phyloP scores from a whole-genome alignment of 352 stramenopile genomes.

The Peronospora destructor region DNA sequence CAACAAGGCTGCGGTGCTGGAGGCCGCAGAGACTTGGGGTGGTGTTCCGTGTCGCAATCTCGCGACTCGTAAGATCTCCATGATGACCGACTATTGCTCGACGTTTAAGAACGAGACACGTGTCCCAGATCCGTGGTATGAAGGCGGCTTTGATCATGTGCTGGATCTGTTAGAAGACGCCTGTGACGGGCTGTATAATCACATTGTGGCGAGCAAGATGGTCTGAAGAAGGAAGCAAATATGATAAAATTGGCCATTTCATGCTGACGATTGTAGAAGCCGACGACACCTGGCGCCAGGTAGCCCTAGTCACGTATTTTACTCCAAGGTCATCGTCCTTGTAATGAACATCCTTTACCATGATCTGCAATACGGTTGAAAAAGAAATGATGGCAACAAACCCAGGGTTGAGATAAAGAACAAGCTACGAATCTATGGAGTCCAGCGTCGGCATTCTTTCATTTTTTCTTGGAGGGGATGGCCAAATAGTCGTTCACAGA shows the following conservation, averaged over 20 bases:
- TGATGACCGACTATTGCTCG: constrained; percentile 82
- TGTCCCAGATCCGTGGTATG: constrained; percentile 81
- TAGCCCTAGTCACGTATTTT: no score
- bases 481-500: constrained; percentile 63
- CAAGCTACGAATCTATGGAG: constrained; percentile 16
- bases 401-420: constrained; percentile 2
- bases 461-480: constrained; percentile 53
- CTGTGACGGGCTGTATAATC: constrained; percentile 68
- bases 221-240: neutral
- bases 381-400: constrained; percentile 11
- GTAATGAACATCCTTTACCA: constrained; percentile 1
- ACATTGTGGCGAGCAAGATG: constrained; percentile 28
- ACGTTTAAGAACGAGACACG: constrained; percentile 48
- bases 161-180: constrained; percentile 86
- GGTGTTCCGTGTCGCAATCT: constrained; percentile 41
- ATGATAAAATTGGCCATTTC: neutral
- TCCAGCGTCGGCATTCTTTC: constrained; percentile 27
- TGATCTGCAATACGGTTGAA: constrained; percentile 15
- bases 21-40: constrained; percentile 79
- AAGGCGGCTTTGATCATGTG: constrained; percentile 87
- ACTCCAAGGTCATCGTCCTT: no score
- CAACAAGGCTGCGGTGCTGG: constrained; percentile 76
- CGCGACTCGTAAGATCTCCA: constrained; percentile 60
- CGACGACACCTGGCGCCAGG: no score
- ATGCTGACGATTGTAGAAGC: no score